phyloP scores from a whole-genome alignment of 192 early-diverging fungal genomes.

The Gamsiella multidivaricata region DNA sequence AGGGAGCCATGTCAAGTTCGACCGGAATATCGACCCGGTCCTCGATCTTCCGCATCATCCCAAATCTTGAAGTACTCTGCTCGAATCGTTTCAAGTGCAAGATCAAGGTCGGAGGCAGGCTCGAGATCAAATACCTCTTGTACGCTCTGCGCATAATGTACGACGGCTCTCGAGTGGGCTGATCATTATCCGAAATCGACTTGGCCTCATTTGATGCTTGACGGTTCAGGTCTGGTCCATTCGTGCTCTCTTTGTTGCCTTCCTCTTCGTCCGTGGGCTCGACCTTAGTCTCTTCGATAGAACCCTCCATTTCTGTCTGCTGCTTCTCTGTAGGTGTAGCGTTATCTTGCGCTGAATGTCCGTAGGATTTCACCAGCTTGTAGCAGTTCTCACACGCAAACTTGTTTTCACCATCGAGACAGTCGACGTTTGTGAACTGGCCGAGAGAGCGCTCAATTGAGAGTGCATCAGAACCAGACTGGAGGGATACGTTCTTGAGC shows the following conservation, averaged over 20 bases:
- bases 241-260: neutral
- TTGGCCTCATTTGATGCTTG: no score
- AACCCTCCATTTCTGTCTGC: neutral
- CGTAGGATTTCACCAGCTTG: constrained; percentile 38
- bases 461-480: neutral
- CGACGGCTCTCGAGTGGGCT: constrained; percentile 1
- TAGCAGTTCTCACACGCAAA: constrained; percentile 75
- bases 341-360: neutral
- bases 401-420: constrained; percentile 68
- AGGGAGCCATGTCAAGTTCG: constrained; percentile 49
- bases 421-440: constrained; percentile 69
- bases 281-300: neutral
- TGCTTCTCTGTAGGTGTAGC: neutral
- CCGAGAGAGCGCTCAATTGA: constrained; percentile 56
- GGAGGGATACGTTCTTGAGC: constrained; percentile 25
- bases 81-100: constrained; percentile 59
- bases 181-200: no score
- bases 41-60: constrained; percentile 53
- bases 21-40: constrained; percentile 52
- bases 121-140: constrained; percentile 53
- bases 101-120: constrained; percentile 51
- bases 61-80: constrained; percentile 32
- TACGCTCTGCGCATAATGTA: constrained; percentile 47
- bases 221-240: neutral
- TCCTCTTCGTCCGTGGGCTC: neutral